These are phyloP conservation scores for Arthrobotrys musiformis DNA, from an alignment of 2,329 filamentous ascomycete species.

Conservation along the genomic window DNA sequence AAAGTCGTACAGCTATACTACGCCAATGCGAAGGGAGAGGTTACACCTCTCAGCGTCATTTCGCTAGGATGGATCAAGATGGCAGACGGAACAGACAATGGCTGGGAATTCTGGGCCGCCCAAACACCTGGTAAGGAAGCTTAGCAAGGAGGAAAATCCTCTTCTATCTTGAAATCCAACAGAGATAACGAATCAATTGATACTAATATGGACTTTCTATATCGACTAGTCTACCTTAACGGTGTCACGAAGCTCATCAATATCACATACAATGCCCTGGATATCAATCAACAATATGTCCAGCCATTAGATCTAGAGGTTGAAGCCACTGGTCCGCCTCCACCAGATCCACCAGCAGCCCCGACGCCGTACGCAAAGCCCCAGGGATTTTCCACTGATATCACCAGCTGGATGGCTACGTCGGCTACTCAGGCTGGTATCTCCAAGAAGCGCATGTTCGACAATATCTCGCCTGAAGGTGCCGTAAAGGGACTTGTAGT, in stretches of 20 bases:
- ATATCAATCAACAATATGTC: conserved; percentile 36
- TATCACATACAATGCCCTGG: conserved; percentile 48
- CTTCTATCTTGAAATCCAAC: not conserved
- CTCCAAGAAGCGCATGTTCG: conserved; percentile 61
- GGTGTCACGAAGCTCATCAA: conserved; percentile 47
- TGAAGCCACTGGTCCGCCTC: conserved; percentile 34
- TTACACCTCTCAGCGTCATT: conserved; percentile 39
- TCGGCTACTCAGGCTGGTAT: conserved; percentile 49
- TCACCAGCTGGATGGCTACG: conserved; percentile 32
- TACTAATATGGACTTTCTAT: conserved; percentile 1
- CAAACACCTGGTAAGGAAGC: conserved; percentile 40
- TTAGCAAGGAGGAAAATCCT: not conserved
- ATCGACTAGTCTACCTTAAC: conserved; percentile 37
- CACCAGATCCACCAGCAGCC: conserved; percentile 35
- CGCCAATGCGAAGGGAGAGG: conserved; percentile 26
- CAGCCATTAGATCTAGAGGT: conserved; percentile 33
- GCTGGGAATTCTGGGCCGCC: conserved; percentile 51
- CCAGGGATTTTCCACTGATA: conserved; percentile 48
- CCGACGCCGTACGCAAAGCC: conserved; percentile 41
- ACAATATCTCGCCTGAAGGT: conserved; percentile 64
- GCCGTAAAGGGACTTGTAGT: conserved; percentile 62
- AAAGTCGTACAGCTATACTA: conserved; percentile 53
- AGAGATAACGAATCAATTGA: conserved; percentile 4
- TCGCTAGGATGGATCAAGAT: conserved; percentile 49
- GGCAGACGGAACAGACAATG: conserved; percentile 46